Evolutionary conservation across 1,139 yeast species (phyloP), one percentile per base, ranked within the genome.

Genomic region (Chernovozyma sophiae-reginae): DNA sequence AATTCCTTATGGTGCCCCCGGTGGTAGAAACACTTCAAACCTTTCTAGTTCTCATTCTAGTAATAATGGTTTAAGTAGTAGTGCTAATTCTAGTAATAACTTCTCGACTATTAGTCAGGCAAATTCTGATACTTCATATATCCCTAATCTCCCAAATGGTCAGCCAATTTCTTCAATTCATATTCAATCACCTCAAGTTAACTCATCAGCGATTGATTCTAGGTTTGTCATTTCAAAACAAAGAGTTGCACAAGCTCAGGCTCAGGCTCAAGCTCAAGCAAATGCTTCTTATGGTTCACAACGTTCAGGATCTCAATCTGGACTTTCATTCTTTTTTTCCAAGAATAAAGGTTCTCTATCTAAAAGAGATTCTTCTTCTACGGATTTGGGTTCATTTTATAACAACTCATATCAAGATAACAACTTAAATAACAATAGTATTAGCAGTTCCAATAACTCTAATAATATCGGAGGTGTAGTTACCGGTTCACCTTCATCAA

Each of bases 1-100:
- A 34, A 82, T 83, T 36, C 92, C 92, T 1, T 83, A 81, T 55
- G 70, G 82, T 6, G 89, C 81, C 2, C 92, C 92, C 1, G 83
- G 83, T 3, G 29, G 29, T 26, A 62, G 73, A 35, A 44, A 47
- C 20, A 25, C 19, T 13, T 19, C 38, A 4, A 31, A 38, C 27
- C 14, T 38, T 46, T 50, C 55, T 4, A 45, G 28, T 18, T 39
- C 49, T 14, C 35, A 18, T 13, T 33, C 41, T 19, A 25, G 20
- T 18, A 33, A 35, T 26, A 31, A 19, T 11, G 27, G 20, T 22
- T 26, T 26, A 7, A 28, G 28, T n/a, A 36, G 25, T 24, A 40
- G 30, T 19, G 35, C 23, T 19, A 27, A 33, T 10, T 13, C 30
- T 17, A 35, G 31, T 24, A 23, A 25, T 17, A 28, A 13, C 7